Percentiles rank a stretch among this genome's conserved stretches.
Conservation (phyloP, 2,329 filamentous ascomycete species). For the Monilinia aucupariae region DNA sequence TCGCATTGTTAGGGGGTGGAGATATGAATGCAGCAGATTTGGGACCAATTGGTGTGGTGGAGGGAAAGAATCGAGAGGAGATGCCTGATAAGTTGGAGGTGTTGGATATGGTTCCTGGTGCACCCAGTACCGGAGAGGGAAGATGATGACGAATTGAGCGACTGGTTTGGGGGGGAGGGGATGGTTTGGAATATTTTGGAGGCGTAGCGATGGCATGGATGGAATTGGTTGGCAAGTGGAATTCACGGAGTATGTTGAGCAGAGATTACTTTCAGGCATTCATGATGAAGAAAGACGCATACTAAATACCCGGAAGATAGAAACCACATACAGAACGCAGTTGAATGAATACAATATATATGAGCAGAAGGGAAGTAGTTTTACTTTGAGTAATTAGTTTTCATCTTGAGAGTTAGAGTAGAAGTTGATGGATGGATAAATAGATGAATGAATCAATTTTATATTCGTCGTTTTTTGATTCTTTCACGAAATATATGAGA, state of each 20-base stretch:
- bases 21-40: slow-evolving; percentile 28
- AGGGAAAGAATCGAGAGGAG: slow-evolving; percentile 24
- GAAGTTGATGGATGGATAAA: too few species aligned
- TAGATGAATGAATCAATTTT: too few species aligned
- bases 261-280: neutral
- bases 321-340: neutral
- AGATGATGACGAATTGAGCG: neutral
- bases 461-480: too few species aligned
- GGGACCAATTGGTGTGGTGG: slow-evolving; percentile 29
- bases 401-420: too few species aligned
- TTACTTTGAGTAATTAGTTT: too few species aligned
- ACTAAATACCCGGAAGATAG: neutral
- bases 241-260: neutral
- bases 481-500: too few species aligned
- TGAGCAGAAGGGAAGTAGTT: too few species aligned
- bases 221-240: neutral
- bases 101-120: slow-evolving; percentile 9
- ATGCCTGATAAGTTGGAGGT: slow-evolving; percentile 19
- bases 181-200: neutral
- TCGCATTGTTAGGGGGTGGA: slow-evolving; percentile 45
- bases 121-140: neutral
- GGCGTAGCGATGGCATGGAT: slow-evolving; percentile 3
- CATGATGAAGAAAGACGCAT: neutral
- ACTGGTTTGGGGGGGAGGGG: neutral
- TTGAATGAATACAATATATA: too few species aligned